Evolutionary conservation across 1,284 basidiomycete genomes (phyloP).

Genomic region (Fomitopsis betulina): DNA sequence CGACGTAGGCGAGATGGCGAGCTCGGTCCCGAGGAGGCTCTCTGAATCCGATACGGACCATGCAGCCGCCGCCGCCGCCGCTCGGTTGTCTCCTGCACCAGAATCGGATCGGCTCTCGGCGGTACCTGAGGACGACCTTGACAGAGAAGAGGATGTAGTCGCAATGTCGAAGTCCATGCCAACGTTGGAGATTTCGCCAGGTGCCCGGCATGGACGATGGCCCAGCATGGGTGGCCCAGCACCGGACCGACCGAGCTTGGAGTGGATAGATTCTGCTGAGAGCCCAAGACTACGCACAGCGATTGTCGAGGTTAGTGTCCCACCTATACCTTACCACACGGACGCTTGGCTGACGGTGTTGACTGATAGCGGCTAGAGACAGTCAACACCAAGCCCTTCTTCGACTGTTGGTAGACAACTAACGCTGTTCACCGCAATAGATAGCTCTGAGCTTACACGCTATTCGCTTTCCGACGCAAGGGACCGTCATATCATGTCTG

Average conservation of each 20-base stretch:
- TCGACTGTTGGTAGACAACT: slow-evolving; percentile 61
- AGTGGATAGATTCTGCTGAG: slow-evolving; percentile 60
- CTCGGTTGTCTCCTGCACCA: slow-evolving; percentile 18
- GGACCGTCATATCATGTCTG: background rate
- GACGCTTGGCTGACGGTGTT: background rate
- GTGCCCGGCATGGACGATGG: slow-evolving; percentile 39
- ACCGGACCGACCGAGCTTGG: slow-evolving; percentile 41
- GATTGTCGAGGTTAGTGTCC: slow-evolving; percentile 59
- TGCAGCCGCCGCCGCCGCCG: slow-evolving; percentile 7
- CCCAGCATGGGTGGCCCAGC: slow-evolving; percentile 29
- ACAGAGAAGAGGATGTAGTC: slow-evolving; percentile 69
- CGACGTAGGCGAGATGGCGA: slow-evolving; percentile 26
- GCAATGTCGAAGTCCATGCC: slow-evolving; percentile 72
- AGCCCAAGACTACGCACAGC: slow-evolving; percentile 51
- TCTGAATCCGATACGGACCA: slow-evolving; percentile 12
- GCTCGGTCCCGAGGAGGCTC: slow-evolving; percentile 10
- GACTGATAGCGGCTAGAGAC: slow-evolving; percentile 63
- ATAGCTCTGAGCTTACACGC: background rate
- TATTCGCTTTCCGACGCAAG: slow-evolving; percentile 7
- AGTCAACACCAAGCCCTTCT: slow-evolving; percentile 60
- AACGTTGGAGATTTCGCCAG: slow-evolving; percentile 48
- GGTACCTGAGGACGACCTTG: slow-evolving; percentile 46
- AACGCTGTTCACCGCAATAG: background rate
- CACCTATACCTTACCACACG: background rate
- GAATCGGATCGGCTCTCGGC: slow-evolving; percentile 35